phyloP scores from a whole-genome alignment of 2,329 filamentous ascomycete species.

The Microsporum audouinii region DNA sequence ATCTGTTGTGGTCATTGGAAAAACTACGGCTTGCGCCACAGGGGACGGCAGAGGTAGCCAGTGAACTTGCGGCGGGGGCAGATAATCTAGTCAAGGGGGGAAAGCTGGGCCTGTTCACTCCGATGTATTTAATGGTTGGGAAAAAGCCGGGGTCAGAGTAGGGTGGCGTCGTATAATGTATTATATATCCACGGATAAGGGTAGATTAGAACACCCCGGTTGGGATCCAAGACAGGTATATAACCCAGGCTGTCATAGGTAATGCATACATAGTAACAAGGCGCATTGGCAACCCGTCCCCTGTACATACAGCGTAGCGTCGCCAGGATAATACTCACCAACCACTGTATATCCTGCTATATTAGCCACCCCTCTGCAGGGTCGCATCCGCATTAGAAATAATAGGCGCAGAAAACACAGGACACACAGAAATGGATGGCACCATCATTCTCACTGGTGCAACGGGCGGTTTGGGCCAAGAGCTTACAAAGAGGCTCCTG shows the following conservation, averaged over 20 bases:
- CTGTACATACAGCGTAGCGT: too few species aligned
- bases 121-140: conserved; percentile 94
- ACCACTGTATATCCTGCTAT: too few species aligned
- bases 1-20: conserved; percentile 52
- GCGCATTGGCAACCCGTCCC: too few species aligned
- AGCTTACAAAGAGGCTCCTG: not conserved
- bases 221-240: too few species aligned
- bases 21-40: conserved; percentile 46
- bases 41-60: conserved; percentile 89
- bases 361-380: too few species aligned
- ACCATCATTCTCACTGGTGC: not conserved
- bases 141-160: conserved; percentile 55
- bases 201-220: too few species aligned
- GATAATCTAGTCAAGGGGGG: conserved; percentile 81
- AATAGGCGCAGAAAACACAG: not conserved
- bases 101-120: conserved; percentile 84
- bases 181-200: too few species aligned
- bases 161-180: too few species aligned
- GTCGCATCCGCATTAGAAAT: not conserved
- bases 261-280: too few species aligned
- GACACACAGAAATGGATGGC: not conserved
- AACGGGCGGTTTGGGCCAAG: not conserved
- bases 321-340: too few species aligned
- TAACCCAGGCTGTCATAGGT: not conserved
- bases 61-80: conserved; percentile 68